Conservation (phyloP, 768 basidiomycete species). For the Lactarius trivialis region DNA sequence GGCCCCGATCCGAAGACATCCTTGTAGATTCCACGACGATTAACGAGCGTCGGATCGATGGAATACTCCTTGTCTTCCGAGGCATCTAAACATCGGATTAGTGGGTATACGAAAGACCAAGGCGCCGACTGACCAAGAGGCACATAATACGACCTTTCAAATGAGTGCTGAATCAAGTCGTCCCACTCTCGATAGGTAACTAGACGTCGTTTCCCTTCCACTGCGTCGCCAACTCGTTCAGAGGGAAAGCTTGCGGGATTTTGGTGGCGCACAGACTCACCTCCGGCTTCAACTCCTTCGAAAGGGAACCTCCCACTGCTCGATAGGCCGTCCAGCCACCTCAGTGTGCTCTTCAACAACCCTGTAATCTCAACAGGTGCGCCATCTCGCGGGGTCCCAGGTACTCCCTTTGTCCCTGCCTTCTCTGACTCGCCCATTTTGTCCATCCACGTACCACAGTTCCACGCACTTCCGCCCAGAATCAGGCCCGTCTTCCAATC, state of each 20-base stretch:
- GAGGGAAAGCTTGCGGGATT: neutral
- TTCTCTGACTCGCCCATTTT: conserved; percentile 94
- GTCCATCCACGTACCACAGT: conserved; percentile 98
- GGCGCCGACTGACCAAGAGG: conserved; percentile 52
- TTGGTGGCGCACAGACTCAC: conserved; percentile 40
- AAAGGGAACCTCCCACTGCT: conserved; percentile 72
- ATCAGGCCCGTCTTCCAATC: conserved; percentile 94
- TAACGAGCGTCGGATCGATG: conserved; percentile 63
- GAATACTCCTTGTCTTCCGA: conserved; percentile 64
- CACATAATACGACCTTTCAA: conserved; percentile 88
- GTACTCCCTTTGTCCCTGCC: conserved; percentile 90
- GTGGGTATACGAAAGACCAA: neutral
- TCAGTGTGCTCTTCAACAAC: conserved; percentile 82
- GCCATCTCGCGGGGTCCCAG: conserved; percentile 95
- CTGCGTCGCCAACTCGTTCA: conserved; percentile 34
- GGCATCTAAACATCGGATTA: conserved; percentile 43
- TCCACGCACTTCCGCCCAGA: conserved; percentile 75
- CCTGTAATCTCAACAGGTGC: conserved; percentile 96
- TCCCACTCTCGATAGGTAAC: conserved; percentile 91
- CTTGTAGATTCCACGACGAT: conserved; percentile 96
- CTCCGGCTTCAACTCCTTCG: conserved; percentile 74
- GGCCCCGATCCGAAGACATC: conserved; percentile 89
- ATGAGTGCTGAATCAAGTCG: conserved; percentile 74
- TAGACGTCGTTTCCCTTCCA: conserved; percentile 56
- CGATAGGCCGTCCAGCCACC: conserved; percentile 77